A percentile compares a stretch with the other conserved stretches of the same genome.
These are phyloP conservation scores for Clitopilus passeckerianus DNA, from an alignment of 768 basidiomycete genomes.

Conservation along the genomic window DNA sequence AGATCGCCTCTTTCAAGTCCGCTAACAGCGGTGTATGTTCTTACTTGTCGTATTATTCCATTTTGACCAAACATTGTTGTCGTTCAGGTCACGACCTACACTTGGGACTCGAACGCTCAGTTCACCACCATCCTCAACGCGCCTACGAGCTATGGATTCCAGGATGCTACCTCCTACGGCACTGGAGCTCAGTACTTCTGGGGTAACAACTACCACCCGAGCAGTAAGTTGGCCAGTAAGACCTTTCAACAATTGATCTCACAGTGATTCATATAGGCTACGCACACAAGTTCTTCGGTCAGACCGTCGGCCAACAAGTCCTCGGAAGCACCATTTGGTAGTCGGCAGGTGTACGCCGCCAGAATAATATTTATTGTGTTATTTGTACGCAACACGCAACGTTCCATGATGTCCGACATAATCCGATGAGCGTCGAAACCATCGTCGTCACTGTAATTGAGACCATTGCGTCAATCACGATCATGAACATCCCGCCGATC, in stretches of 20 bases:
- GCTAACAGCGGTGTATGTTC: constrained; percentile 40
- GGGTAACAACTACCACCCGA: constrained; percentile 55
- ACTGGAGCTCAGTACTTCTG: constrained; percentile 41
- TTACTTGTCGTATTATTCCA: background rate
- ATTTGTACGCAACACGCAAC: background rate
- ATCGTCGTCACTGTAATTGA: background rate
- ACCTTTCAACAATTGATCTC: background rate
- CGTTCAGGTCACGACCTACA: constrained; percentile 37
- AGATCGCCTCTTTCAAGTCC: constrained; percentile 34
- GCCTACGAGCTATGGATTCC: constrained; percentile 49
- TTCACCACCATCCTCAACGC: constrained; percentile 45
- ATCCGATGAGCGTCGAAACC: background rate
- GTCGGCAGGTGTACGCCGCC: background rate
- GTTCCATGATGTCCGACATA: background rate
- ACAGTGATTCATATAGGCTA: constrained; percentile 20
- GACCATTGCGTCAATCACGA: background rate
- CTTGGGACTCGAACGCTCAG: constrained; percentile 45
- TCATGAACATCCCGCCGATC: background rate
- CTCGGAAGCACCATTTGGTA: constrained; percentile 22
- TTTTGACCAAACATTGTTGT: background rate
- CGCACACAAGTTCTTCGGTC: constrained; percentile 33
- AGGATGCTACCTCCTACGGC: constrained; percentile 46
- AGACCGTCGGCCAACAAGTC: constrained; percentile 18
- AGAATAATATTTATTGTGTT: background rate
- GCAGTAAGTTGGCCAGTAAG: constrained; percentile 28